phyloP scores from a whole-genome alignment of 495 filamentous ascomycete genomes.

The Letharia columbiana region DNA sequence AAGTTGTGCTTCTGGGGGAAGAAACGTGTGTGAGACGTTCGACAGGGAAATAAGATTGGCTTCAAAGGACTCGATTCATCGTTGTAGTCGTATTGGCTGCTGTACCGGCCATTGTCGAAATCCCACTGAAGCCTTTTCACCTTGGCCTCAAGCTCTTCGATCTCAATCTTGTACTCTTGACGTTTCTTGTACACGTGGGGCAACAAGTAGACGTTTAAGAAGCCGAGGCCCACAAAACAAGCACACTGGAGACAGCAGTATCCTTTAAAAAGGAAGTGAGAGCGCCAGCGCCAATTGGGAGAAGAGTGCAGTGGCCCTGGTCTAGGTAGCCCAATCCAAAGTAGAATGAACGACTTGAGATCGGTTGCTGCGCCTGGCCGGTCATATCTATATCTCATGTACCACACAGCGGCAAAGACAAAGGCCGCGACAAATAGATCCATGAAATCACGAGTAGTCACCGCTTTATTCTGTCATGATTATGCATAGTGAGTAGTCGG shows the following conservation, averaged over 20 bases:
- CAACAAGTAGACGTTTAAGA: not conserved
- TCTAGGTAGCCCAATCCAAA: constrained; percentile 1
- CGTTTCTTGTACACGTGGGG: not conserved
- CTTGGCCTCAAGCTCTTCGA: not conserved
- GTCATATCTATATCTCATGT: constrained; percentile 10
- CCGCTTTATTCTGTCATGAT: not conserved
- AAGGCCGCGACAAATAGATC: not conserved
- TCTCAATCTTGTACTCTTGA: not conserved
- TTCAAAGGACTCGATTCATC: constrained; percentile 13
- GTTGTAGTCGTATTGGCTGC: not conserved
- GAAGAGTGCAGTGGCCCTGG: not conserved
- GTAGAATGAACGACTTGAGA: not conserved
- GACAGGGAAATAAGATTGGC: constrained; percentile 50
- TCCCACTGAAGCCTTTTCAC: not conserved
- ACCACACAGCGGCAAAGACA: constrained; percentile 12
- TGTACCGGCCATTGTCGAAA: not conserved
- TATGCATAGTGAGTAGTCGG: not conserved
- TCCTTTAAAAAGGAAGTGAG: constrained; percentile 1
- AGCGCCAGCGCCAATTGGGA: not conserved
- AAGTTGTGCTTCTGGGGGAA: constrained; percentile 57
- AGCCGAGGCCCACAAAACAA: not conserved
- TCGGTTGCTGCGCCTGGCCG: not conserved
- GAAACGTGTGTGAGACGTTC: constrained; percentile 51
- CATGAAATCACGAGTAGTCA: not conserved
- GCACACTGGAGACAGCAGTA: not conserved